Base-by-base conservation (phyloP, 495 filamentous ascomycete species). In the Astrocystis sublimbata region DNA sequence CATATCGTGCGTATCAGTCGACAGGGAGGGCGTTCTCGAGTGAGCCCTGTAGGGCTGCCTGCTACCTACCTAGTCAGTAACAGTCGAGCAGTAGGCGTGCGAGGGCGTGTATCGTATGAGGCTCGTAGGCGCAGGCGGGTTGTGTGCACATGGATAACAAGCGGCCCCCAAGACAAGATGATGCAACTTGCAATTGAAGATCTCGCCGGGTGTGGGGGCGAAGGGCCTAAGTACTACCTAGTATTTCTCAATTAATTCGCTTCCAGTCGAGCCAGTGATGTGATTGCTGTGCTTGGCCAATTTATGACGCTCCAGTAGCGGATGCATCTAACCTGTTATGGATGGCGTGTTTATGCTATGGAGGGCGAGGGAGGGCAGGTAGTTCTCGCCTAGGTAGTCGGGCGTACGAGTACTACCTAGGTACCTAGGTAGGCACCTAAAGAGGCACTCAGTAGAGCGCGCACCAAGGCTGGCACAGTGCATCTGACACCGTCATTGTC, bases 171-270 rank as follows among this genome's bases (percentile, higher is more conserved):
- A 33, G 49, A 56, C 35, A 35, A 38, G 12, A 45, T 55, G 41
- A 62, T n/a, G n/a, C n/a, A n/a, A n/a, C n/a, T n/a, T 55, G 28
- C 38, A 52, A 61, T 54, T 13, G 55, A 54, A 54, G 54, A 49
- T 53, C 38, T 28, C 28, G 23, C 42, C 41, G 33, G 42, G 51
- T 23, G 50, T 55, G 60, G 60, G 60, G 60, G 59, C 59, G 30
- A 31, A 43, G 28, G 38, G 45, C 19, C n/a, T n/a, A n/a, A n/a
- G n/a, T n/a, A n/a, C n/a, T n/a, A n/a, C n/a, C n/a, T n/a, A n/a
- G n/a, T n/a, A n/a, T n/a, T n/a, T n/a, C n/a, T n/a, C n/a, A n/a
- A n/a, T n/a, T n/a, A n/a, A n/a, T n/a, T n/a, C n/a, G n/a, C n/a
- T n/a, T n/a, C n/a, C n/a, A n/a, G n/a, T n/a, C n/a, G 38, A 61